Evolutionary conservation across 441 rosid species (phyloP).

Genomic region (Corymbia calophylla): DNA sequence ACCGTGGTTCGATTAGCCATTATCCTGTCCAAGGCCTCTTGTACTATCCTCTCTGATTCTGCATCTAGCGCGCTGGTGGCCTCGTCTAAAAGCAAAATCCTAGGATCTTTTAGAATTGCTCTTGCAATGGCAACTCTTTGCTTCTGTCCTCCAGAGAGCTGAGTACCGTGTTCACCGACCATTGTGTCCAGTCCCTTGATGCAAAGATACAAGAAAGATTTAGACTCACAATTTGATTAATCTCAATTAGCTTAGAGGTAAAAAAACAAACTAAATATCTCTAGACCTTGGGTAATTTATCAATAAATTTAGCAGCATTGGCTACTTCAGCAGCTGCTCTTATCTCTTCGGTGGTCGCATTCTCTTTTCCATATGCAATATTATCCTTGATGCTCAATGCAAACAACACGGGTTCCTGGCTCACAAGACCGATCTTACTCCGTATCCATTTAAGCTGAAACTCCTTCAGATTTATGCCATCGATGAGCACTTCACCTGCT

Average conservation of each 20-base stretch:
- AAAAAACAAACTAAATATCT: not conserved
- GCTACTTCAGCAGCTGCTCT: slow-evolving; percentile 7
- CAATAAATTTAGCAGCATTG: slow-evolving; percentile 10
- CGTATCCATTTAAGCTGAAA: slow-evolving; percentile 11
- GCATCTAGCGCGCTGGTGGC: slow-evolving; percentile 13
- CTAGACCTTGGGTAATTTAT: slow-evolving; percentile 9
- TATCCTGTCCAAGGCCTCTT: slow-evolving; percentile 13
- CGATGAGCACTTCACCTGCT: slow-evolving; percentile 5
- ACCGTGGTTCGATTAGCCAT: slow-evolving; percentile 11
- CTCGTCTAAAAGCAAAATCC: slow-evolving; percentile 10
- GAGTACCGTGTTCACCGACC: slow-evolving; percentile 13
- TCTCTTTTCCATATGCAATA: slow-evolving; percentile 6
- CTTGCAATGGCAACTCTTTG: slow-evolving; percentile 14
- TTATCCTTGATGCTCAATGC: not conserved
- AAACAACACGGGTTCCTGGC: slow-evolving; percentile 7
- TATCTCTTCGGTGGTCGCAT: not conserved
- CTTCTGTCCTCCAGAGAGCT: slow-evolving; percentile 16
- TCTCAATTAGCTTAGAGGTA: not conserved
- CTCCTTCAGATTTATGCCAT: slow-evolving; percentile 5
- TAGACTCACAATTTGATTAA: not conserved
- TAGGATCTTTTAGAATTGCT: slow-evolving; percentile 11
- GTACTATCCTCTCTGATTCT: slow-evolving; percentile 11
- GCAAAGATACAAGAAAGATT: not conserved
- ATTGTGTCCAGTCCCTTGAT: slow-evolving; percentile 11
- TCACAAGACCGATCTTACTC: slow-evolving; percentile 5